Percentiles rank a stretch among this genome's conserved stretches.
Evolutionary conservation across 129 eudicot species (phyloP).

Genomic region (Chrysanthemum makinoi): DNA sequence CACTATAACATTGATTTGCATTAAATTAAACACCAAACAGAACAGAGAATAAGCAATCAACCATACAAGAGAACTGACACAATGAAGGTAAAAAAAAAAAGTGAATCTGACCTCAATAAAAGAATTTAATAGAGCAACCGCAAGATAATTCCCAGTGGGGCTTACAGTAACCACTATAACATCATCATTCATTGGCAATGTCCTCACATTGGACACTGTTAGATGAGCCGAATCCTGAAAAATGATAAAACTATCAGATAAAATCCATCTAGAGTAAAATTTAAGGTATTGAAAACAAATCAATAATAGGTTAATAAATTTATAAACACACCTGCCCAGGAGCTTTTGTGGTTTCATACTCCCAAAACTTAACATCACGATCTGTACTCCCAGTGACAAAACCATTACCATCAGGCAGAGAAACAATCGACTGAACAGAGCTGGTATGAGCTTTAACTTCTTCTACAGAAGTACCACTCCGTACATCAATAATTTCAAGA

Average conservation of each 20-base stretch:
- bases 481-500: slow-evolving; percentile 78
- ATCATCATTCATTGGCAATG: slow-evolving; percentile 80
- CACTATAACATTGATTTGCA: neutral
- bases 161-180: slow-evolving; percentile 77
- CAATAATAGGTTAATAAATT: neutral
- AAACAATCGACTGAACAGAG: slow-evolving; percentile 66
- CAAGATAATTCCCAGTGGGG: slow-evolving; percentile 79
- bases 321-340: slow-evolving; percentile 60
- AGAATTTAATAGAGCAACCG: slow-evolving; percentile 79
- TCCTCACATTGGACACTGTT: slow-evolving; percentile 66
- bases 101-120: slow-evolving; percentile 69
- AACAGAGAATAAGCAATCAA: neutral
- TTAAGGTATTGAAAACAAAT: neutral
- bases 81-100: slow-evolving; percentile 9
- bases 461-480: slow-evolving; percentile 83
- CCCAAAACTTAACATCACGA: slow-evolving; percentile 98
- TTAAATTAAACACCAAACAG: neutral
- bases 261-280: neutral
- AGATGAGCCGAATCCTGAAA: slow-evolving; percentile 59
- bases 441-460: slow-evolving; percentile 87
- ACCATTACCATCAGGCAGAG: slow-evolving; percentile 74
- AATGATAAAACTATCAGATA: neutral
- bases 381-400: slow-evolving; percentile 93
- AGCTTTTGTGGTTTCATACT: slow-evolving; percentile 54
- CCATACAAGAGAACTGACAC: neutral